These are phyloP conservation scores for Parasarocladium wereldwijsianum DNA, from an alignment of 2,329 filamentous ascomycete genomes.

Conservation along the genomic window DNA sequence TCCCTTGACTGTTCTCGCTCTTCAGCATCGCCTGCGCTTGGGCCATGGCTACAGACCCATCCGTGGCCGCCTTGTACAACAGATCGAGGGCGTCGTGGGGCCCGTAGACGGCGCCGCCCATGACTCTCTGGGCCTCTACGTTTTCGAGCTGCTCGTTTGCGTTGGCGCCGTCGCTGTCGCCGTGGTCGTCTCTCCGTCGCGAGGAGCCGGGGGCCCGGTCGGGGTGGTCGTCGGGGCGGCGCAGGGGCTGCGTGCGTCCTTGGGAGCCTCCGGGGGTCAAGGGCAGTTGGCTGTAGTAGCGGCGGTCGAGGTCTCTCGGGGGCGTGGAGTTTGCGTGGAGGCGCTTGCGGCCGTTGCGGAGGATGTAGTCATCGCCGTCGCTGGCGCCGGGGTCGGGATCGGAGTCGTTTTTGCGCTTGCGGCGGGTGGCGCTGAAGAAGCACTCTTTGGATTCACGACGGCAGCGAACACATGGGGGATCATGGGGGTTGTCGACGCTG, in stretches of 20 bases:
- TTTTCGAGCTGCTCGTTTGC: slow-evolving; percentile 49
- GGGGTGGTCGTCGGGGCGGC: slow-evolving; percentile 35
- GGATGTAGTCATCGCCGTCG: slow-evolving; percentile 49
- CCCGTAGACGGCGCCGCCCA: slow-evolving; percentile 65
- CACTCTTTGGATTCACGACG: slow-evolving; percentile 92
- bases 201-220: slow-evolving; percentile 16
- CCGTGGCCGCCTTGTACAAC: slow-evolving; percentile 67
- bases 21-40: too few relatives aligned
- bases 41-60: slow-evolving; percentile 4
- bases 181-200: slow-evolving; percentile 17
- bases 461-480: slow-evolving; percentile 87
- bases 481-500: slow-evolving; percentile 83
- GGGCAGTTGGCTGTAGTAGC: slow-evolving; percentile 37
- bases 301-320: slow-evolving; percentile 19
- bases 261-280: slow-evolving; percentile 49
- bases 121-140: slow-evolving; percentile 47
- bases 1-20: too few relatives aligned
- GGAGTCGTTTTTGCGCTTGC: slow-evolving; percentile 74
- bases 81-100: slow-evolving; percentile 87
- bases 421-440: slow-evolving; percentile 86
- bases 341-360: slow-evolving; percentile 61
- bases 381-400: slow-evolving; percentile 38
- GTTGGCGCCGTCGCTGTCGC: slow-evolving; percentile 27
- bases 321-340: slow-evolving; percentile 21
- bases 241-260: slow-evolving; percentile 51